Conservation (phyloP, 1,284 basidiomycete genomes). For the Sporisorium sorghi region DNA sequence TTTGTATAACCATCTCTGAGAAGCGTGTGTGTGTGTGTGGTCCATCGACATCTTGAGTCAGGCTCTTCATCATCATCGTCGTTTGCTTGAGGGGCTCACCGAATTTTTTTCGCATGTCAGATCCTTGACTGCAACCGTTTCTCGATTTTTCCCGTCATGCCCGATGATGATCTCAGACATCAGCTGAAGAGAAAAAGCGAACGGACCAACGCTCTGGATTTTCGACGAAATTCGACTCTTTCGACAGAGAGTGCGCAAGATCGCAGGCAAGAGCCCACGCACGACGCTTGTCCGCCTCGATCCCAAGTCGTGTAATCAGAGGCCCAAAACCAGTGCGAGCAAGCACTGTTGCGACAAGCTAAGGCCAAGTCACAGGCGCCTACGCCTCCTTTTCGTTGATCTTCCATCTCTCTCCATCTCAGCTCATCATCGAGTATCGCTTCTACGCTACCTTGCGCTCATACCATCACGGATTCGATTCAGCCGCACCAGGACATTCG, state of each 20-base stretch:
- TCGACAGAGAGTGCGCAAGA: no score
- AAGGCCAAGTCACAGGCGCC: no score
- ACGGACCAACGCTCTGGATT: conserved; percentile 10
- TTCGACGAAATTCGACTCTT: conserved; percentile 17
- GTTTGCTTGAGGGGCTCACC: not conserved
- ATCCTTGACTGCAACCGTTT: not conserved
- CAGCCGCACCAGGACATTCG: not conserved
- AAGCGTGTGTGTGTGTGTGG: no score
- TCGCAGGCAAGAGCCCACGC: no score
- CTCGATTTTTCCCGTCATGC: conserved; percentile 5
- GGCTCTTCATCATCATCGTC: not conserved
- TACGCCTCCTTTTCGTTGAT: no score
- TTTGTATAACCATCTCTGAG: no score
- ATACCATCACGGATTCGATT: not conserved
- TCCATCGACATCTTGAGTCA: not conserved
- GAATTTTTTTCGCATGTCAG: not conserved
- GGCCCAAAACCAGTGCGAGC: no score
- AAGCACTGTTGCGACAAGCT: no score
- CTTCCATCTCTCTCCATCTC: not conserved
- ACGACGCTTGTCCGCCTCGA: no score
- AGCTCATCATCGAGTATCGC: not conserved
- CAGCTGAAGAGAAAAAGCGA: not conserved
- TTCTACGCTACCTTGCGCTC: not conserved
- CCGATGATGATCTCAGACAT: conserved; percentile 14
- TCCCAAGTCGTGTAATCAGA: no score